Percentiles rank a stretch among this genome's conserved stretches.
phyloP scores from a whole-genome alignment of 2,329 filamentous ascomycete genomes.

The Trichoderma asperellum region DNA sequence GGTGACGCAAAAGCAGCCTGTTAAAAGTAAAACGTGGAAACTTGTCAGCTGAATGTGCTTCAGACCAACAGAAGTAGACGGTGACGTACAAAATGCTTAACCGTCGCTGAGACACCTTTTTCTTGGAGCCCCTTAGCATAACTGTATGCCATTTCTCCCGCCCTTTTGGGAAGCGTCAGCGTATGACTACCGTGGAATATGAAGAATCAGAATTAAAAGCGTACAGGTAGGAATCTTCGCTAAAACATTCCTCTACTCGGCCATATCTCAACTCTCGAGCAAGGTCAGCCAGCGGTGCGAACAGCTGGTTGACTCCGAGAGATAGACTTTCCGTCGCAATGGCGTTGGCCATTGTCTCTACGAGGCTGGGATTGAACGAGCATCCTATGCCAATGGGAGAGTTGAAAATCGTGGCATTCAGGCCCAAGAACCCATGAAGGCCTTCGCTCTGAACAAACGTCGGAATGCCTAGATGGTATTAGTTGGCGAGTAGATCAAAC shows the following conservation, averaged over 20 bases:
- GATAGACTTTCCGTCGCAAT: constrained; percentile 15
- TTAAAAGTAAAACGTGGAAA: not conserved
- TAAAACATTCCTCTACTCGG: constrained; percentile 16
- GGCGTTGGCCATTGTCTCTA: not conserved
- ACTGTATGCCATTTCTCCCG: constrained; percentile 19
- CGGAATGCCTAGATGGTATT: not conserved
- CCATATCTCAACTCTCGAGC: constrained; percentile 16
- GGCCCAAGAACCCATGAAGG: not conserved
- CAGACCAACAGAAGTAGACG: not conserved
- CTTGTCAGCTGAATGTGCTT: not conserved
- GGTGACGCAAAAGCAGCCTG: constrained; percentile 20
- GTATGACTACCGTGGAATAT: too few species aligned
- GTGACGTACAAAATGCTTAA: constrained; percentile 17
- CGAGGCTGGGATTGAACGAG: constrained; percentile 9
- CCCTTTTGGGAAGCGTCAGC: not conserved
- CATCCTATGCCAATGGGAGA: constrained; percentile 11
- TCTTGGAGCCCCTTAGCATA: constrained; percentile 17
- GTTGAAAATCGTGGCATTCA: constrained; percentile 20
- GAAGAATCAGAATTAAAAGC: not conserved
- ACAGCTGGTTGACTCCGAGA: constrained; percentile 16
- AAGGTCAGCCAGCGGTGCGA: constrained; percentile 13
- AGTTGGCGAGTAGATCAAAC: not conserved
- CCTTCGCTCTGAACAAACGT: constrained; percentile 17
- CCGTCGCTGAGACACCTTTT: constrained; percentile 4
- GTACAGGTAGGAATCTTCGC: constrained; percentile 10